Conservation (phyloP, 805 yeast species). For the Lipomyces starkeyi region DNA sequence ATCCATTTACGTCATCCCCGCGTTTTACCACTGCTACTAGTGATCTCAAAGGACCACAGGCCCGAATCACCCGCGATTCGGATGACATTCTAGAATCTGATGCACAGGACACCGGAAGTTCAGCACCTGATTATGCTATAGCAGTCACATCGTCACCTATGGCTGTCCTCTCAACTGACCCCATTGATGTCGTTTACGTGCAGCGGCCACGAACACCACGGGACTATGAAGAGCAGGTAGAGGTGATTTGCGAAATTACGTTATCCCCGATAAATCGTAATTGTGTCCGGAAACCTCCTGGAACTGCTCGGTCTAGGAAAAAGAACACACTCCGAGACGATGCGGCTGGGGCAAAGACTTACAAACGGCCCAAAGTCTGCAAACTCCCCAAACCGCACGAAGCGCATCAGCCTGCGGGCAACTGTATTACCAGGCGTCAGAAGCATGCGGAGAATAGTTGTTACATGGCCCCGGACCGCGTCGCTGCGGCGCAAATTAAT, state of each 20-base stretch:
- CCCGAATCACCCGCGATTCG: not conserved
- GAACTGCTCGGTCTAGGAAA: not conserved
- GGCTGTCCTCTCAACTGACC: not conserved
- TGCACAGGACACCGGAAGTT: not conserved
- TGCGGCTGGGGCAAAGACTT: not conserved
- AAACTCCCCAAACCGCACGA: not conserved
- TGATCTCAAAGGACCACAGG: not conserved
- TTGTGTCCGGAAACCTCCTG: not conserved
- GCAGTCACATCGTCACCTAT: not conserved
- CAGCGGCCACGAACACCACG: not conserved
- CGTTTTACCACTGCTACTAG: not conserved
- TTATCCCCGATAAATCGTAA: not conserved
- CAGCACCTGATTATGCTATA: not conserved
- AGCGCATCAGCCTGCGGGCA: not conserved
- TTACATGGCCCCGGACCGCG: not conserved
- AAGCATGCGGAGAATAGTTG: not conserved
- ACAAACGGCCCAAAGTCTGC: not conserved
- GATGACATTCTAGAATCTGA: slow-evolving; percentile 1
- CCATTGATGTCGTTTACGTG: not conserved
- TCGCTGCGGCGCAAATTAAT: not conserved
- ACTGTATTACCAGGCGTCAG: not conserved
- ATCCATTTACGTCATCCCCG: not conserved
- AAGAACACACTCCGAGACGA: not conserved
- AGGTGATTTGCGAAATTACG: not conserved
- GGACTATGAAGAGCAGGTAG: not conserved